Conservation (phyloP, 176 grass and related monocot genomes). For the Themeda triandra region DNA sequence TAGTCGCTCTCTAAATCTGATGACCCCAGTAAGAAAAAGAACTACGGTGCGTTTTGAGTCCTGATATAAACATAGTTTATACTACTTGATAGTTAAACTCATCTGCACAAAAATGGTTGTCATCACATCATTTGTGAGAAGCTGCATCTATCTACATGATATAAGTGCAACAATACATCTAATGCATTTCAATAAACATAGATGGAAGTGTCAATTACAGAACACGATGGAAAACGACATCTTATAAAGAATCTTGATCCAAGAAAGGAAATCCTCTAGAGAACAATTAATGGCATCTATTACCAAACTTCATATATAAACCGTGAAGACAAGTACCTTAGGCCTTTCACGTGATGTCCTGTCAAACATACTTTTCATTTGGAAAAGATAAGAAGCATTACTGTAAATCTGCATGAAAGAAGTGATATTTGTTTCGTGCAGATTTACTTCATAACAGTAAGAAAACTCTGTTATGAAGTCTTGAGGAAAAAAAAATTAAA, state of each 20-base stretch:
- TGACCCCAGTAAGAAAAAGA: too few relatives aligned
- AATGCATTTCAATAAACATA: neutral
- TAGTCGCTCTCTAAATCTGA: neutral
- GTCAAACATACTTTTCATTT: slow-evolving; percentile 55
- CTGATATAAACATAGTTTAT: neutral
- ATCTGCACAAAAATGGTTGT: too few relatives aligned
- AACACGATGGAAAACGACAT: neutral
- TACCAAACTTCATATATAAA: neutral
- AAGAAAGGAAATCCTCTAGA: too few relatives aligned
- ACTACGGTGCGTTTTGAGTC: too few relatives aligned
- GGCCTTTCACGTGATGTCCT: slow-evolving; percentile 54
- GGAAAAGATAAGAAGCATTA: slow-evolving; percentile 30
- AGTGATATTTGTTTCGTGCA: too few relatives aligned
- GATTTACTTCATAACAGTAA: neutral
- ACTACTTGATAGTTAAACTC: neutral
- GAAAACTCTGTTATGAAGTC: neutral
- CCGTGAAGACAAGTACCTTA: slow-evolving; percentile 44
- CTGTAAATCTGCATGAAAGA: too few relatives aligned
- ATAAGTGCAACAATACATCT: neutral
- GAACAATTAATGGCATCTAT: too few relatives aligned
- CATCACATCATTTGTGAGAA: neutral
- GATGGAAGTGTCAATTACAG: neutral
- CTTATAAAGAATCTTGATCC: too few relatives aligned
- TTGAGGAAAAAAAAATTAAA: neutral
- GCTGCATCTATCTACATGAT: neutral